A percentile compares a stretch with the other conserved stretches of the same genome.
phyloP scores from a whole-genome alignment of 2,329 filamentous ascomycete species.

The Arthrinium puccinioides region DNA sequence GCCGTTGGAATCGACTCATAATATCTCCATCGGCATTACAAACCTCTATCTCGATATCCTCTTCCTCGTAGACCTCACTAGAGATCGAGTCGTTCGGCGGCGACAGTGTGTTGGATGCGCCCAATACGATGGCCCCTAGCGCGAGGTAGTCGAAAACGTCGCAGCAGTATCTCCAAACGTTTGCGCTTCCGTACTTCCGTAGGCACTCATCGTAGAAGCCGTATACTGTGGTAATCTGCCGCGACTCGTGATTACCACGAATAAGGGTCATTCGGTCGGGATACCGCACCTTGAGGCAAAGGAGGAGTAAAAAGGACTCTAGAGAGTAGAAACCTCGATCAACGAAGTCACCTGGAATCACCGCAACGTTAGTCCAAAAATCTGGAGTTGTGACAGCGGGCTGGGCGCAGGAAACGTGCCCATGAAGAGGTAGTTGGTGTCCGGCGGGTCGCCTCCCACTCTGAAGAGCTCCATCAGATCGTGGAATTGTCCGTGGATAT shows the following conservation, averaged over 20 bases:
- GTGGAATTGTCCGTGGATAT: slow-evolving; percentile 95
- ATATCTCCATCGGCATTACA: slow-evolving; percentile 77
- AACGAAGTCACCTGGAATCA: slow-evolving; percentile 74
- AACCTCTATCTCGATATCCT: slow-evolving; percentile 87
- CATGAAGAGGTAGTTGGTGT: slow-evolving; percentile 97
- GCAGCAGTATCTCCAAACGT: slow-evolving; percentile 99
- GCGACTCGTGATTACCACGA: slow-evolving; percentile 96
- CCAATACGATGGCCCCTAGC: slow-evolving; percentile 82
- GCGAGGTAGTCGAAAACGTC: slow-evolving; percentile 98
- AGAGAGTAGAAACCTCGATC: slow-evolving; percentile 98
- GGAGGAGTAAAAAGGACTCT: slow-evolving; percentile 93
- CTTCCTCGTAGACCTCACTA: slow-evolving; percentile 45
- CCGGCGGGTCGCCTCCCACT: slow-evolving; percentile 86
- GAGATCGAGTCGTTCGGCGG: slow-evolving; percentile 38
- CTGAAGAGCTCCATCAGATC: slow-evolving; percentile 95
- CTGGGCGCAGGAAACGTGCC: slow-evolving; percentile 40
- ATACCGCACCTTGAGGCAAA: slow-evolving; percentile 96
- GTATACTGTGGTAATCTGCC: slow-evolving; percentile 98
- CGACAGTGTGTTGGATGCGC: slow-evolving; percentile 62
- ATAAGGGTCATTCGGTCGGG: slow-evolving; percentile 97
- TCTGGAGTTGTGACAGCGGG: not conserved
- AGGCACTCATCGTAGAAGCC: slow-evolving; percentile 99
- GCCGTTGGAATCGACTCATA: slow-evolving; percentile 63
- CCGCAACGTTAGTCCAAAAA: not conserved
- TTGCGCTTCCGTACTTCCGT: slow-evolving; percentile 97